A percentile compares a stretch with the other conserved stretches of the same genome.
These are phyloP conservation scores for Erodium trifolium DNA, from an alignment of 441 rosid species.

Conservation along the genomic window DNA sequence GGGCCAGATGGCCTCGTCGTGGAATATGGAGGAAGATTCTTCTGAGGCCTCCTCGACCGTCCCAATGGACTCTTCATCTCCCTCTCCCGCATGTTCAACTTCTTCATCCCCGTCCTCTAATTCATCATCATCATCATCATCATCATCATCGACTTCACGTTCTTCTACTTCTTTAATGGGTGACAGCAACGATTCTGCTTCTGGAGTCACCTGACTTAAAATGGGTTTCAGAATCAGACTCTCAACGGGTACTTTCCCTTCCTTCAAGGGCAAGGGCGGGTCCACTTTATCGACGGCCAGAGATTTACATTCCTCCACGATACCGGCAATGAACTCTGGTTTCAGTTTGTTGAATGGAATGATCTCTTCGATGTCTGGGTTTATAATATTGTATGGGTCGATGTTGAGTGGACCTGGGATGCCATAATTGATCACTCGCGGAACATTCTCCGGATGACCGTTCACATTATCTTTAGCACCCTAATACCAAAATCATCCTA, in stretches of 20 bases:
- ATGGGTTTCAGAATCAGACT: background rate
- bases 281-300: background rate
- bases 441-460: constrained; percentile 13
- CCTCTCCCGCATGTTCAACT: background rate
- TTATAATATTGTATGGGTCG: too few species aligned
- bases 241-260: background rate
- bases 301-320: background rate
- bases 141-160: background rate
- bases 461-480: constrained; percentile 12
- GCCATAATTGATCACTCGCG: background rate
- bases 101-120: background rate
- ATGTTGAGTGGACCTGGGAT: background rate
- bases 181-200: constrained; percentile 1
- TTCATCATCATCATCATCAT: background rate
- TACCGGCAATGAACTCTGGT: constrained; percentile 3
- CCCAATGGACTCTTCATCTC: background rate
- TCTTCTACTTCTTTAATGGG: background rate
- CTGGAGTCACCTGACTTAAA: constrained; percentile 3
- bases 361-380: background rate
- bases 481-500: constrained; percentile 4
- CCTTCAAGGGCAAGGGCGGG: background rate
- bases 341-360: constrained; percentile 1
- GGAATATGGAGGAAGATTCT: constrained; percentile 21
- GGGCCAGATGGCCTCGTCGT: constrained; percentile 30
- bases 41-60: constrained; percentile 14